phyloP scores from a whole-genome alignment of 345 rosid species.

The Mercurialis annua region DNA sequence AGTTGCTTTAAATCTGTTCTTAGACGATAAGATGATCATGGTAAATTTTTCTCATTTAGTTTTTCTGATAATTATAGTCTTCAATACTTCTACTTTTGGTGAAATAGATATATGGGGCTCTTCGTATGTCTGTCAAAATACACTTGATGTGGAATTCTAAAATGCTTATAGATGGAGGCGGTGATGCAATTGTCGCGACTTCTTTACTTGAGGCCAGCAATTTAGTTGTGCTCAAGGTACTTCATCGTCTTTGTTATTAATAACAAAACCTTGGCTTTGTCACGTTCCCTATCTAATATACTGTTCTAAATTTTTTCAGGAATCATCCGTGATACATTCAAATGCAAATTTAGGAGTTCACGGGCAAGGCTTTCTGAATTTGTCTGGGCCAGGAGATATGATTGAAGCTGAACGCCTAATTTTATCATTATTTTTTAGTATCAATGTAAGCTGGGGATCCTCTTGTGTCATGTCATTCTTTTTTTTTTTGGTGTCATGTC shows the following conservation, averaged over 20 bases:
- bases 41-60: background rate
- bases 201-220: constrained; percentile 69
- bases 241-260: constrained; percentile 3
- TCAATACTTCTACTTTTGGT: constrained; percentile 7
- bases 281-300: constrained; percentile 3
- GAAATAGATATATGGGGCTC: constrained; percentile 61
- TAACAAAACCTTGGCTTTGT: constrained; percentile 6
- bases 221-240: constrained; percentile 63
- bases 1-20: background rate
- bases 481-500: background rate
- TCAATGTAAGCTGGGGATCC: constrained; percentile 48
- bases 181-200: constrained; percentile 51
- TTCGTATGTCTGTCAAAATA: constrained; percentile 66
- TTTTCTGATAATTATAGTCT: constrained; percentile 1
- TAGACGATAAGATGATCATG: constrained; percentile 2
- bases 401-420: constrained; percentile 64
- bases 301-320: constrained; percentile 26
- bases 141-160: constrained; percentile 72
- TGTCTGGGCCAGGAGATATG: constrained; percentile 60
- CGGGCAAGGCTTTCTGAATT: constrained; percentile 66
- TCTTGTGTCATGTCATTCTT: background rate
- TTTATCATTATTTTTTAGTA: constrained; percentile 52
- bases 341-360: constrained; percentile 72
- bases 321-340: constrained; percentile 64
- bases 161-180: constrained; percentile 61